Evolutionary conservation across 208 protist species (phyloP), one percentile per base, ranked within the genome.

Genomic region (Leishmania amazonensis): DNA sequence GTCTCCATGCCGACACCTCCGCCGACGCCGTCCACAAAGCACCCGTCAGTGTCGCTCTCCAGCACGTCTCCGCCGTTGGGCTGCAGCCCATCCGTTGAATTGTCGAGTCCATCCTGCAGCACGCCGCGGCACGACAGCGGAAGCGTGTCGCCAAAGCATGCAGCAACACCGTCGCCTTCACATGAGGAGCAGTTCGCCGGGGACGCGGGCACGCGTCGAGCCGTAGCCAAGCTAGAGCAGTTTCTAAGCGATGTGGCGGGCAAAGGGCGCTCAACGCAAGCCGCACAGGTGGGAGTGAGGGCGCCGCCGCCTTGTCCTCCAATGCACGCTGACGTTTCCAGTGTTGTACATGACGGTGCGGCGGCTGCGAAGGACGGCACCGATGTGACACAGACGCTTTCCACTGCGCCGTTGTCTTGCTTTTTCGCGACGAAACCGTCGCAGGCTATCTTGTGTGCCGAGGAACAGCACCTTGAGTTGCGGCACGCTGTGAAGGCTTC

Each of bases 91-190:
- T 81, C 76, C 2, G 40, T 84, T 45, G 76, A 92, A 58, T 40
- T 92, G 11, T 92, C 89, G 5, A 92, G 85, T 58, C 68, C 87
- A 38, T 92, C 89, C 31, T 86, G 81, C 62, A 65, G 45, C 57
- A 75, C 80, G 35, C 58, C 76, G 6, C 60, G 35, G 28, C 76
- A 49, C 9, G 49, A 70, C 38, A 57, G 21, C 38, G 35, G 58
- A 17, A 62, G 7, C 24, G 60, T 67, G 38, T 24, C 71, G 6
- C 65, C 70, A 31, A 40, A 49, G 47, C 24, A 57, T 64, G 19
- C 57, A 2, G 24, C 24, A 24, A 38, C 75, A 40, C 53, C 40
- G 35, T 68, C 38, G 54, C 57, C 35, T 51, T 13, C 57, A 21
- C 35, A 64, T 17, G 19, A 51, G 7, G 28, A 51, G 8, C 57